A percentile compares a stretch with the other conserved stretches of the same genome.
phyloP scores from a whole-genome alignment of 805 yeast species.

The Candida nemodendra region DNA sequence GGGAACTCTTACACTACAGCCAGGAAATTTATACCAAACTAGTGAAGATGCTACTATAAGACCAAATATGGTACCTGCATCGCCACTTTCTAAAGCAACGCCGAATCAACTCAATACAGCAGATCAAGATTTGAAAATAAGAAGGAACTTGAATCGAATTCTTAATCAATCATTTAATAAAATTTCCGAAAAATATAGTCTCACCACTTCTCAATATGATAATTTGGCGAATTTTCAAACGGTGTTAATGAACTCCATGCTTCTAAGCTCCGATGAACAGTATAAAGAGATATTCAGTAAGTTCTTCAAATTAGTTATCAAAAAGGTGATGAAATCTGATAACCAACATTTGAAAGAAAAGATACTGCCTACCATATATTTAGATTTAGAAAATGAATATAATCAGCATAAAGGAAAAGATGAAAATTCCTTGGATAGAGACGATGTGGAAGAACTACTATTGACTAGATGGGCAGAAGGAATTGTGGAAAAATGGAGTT shows the following conservation, averaged over 20 bases:
- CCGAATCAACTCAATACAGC: conserved; percentile 6
- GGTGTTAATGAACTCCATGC: conserved; percentile 29
- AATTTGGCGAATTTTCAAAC: conserved; percentile 39
- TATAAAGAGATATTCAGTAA: conserved; percentile 30
- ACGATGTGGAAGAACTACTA: conserved; percentile 43
- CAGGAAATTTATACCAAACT: neutral
- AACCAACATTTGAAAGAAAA: conserved; percentile 25
- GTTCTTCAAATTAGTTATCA: conserved; percentile 30
- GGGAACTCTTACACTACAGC: conserved; percentile 12
- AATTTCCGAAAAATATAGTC: conserved; percentile 47
- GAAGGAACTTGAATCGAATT: conserved; percentile 34
- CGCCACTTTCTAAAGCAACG: conserved; percentile 16
- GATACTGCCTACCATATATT: conserved; percentile 26
- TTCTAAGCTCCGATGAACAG: conserved; percentile 26
- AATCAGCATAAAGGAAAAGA: conserved; percentile 6
- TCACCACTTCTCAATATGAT: conserved; percentile 55
- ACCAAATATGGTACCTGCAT: conserved; percentile 13
- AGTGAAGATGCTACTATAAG: conserved; percentile 10
- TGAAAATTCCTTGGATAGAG: conserved; percentile 17
- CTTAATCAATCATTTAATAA: conserved; percentile 43
- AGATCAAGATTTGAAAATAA: conserved; percentile 15
- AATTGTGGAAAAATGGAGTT: conserved; percentile 23
- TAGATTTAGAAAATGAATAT: conserved; percentile 24
- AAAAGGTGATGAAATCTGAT: conserved; percentile 32
- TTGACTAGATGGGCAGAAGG: conserved; percentile 51